Percentiles rank a stretch among this genome's conserved stretches.
Conservation (phyloP, 352 stramenopile genomes). For the Achlya hypogyna region DNA sequence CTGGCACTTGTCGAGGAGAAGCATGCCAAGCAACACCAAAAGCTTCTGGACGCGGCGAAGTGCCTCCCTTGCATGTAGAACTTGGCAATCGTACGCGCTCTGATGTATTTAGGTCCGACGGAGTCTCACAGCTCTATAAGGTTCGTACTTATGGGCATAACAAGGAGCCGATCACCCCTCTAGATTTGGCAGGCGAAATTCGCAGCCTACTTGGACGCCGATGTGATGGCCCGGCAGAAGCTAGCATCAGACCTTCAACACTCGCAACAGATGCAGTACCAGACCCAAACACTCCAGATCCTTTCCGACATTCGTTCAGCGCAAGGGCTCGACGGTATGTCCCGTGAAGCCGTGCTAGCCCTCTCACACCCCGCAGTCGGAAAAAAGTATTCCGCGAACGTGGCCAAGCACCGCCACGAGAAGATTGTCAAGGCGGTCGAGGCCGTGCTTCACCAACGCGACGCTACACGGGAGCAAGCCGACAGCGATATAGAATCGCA, state of each 20-base stretch:
- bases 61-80: not conserved
- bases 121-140: not conserved
- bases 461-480: not conserved
- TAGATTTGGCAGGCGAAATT: slow-evolving; percentile 13
- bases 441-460: not conserved
- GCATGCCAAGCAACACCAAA: slow-evolving; percentile 16
- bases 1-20: slow-evolving; percentile 4
- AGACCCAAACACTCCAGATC: slow-evolving; percentile 5
- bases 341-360: no score
- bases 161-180: not conserved
- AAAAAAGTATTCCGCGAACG: not conserved
- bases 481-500: slow-evolving; percentile 6
- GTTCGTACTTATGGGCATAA: not conserved
- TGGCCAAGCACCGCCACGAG: not conserved
- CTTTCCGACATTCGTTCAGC: slow-evolving; percentile 13
- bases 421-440: slow-evolving; percentile 7
- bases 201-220: not conserved
- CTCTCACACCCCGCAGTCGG: not conserved
- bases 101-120: not conserved
- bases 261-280: not conserved
- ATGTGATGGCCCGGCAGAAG: not conserved
- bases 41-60: slow-evolving; percentile 6
- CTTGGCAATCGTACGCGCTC: not conserved
- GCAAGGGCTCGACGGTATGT: slow-evolving; percentile 6
- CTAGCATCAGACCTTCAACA: not conserved